Conservation (phyloP, 371 early-diverging fungal species). For the Syncephalastrum monosporum region DNA sequence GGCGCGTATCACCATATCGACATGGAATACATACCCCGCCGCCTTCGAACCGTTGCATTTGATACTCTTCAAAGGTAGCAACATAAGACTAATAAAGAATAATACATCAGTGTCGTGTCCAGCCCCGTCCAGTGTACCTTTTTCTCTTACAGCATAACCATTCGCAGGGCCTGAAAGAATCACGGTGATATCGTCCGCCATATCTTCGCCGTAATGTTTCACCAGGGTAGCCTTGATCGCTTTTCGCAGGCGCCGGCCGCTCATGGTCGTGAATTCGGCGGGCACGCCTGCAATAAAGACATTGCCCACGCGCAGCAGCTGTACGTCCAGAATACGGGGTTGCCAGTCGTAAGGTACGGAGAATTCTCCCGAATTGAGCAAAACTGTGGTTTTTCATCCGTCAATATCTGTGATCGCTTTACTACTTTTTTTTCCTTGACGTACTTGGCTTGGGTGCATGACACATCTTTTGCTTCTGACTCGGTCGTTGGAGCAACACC, state of each 20-base stretch:
- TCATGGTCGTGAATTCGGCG: conserved; percentile 70
- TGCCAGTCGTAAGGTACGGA: conserved; percentile 54
- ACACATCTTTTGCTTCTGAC: conserved; percentile 42
- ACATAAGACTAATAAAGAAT: conserved; percentile 53
- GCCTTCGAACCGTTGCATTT: conserved; percentile 69
- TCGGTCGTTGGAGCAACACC: conserved; percentile 30
- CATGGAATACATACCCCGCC: conserved; percentile 35
- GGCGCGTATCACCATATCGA: neutral
- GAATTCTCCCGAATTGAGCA: conserved; percentile 64
- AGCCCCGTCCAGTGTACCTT: neutral
- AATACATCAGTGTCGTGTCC: neutral
- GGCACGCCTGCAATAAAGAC: conserved; percentile 59
- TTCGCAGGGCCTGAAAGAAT: conserved; percentile 61
- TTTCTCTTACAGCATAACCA: conserved; percentile 42
- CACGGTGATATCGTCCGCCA: conserved; percentile 41
- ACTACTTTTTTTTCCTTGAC: neutral
- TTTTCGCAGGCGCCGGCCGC: conserved; percentile 54
- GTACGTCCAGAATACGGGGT: conserved; percentile 53
- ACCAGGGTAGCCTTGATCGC: conserved; percentile 43
- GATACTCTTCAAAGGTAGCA: conserved; percentile 67
- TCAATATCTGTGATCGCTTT: neutral
- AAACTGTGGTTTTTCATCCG: conserved; percentile 13
- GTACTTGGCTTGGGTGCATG: conserved; percentile 61
- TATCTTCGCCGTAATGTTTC: conserved; percentile 32
- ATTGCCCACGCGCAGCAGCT: conserved; percentile 54